These are phyloP conservation scores for Hura crepitans DNA, from an alignment of 441 rosid genomes.

Conservation along the genomic window DNA sequence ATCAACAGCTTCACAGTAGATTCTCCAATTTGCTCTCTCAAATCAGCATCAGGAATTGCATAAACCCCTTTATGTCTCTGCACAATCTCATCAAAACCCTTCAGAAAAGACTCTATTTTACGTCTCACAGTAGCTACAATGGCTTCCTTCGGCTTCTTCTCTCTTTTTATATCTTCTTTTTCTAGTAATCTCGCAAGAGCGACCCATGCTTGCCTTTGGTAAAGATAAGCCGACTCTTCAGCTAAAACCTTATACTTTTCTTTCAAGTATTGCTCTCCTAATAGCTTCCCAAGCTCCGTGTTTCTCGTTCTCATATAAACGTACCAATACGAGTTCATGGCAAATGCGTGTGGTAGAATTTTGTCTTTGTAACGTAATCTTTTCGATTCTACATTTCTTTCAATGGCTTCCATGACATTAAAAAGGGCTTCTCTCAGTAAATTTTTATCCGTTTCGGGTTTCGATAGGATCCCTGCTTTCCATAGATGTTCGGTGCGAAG, in stretches of 20 bases:
- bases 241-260: constrained; percentile 43
- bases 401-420: constrained; percentile 54
- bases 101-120: constrained; percentile 40
- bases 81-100: constrained; percentile 39
- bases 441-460: constrained; percentile 41
- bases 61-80: constrained; percentile 35
- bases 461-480: constrained; percentile 49
- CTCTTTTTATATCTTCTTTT: constrained; percentile 25
- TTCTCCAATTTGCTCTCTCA: constrained; percentile 51
- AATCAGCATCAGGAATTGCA: constrained; percentile 44
- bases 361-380: constrained; percentile 44
- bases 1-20: constrained; percentile 42
- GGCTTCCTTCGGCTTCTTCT: constrained; percentile 9
- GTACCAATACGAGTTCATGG: constrained; percentile 65
- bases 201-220: constrained; percentile 54
- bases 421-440: constrained; percentile 44
- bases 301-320: constrained; percentile 53
- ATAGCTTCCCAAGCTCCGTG: constrained; percentile 47
- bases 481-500: constrained; percentile 55
- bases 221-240: constrained; percentile 55
- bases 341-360: constrained; percentile 36
- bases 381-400: constrained; percentile 49
- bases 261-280: constrained; percentile 48
- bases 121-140: constrained; percentile 20
- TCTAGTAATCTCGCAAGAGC: constrained; percentile 44